phyloP scores from a whole-genome alignment of 2,329 filamentous ascomycete species.

The Cytospora paraplurivora region DNA sequence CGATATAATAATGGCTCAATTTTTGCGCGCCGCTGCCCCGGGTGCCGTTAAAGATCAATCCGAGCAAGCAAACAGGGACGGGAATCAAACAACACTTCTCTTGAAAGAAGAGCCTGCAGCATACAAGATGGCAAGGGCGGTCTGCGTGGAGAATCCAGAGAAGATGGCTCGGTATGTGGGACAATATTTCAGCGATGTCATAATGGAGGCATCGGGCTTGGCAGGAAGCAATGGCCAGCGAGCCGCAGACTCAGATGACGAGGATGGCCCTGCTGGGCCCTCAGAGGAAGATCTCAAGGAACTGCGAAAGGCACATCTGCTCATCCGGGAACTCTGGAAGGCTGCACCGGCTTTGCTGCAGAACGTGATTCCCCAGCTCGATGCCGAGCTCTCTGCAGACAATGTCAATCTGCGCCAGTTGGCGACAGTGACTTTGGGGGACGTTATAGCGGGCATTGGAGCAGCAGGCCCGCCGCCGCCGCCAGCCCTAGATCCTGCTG shows the following conservation, averaged over 20 bases:
- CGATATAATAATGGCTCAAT: slow-evolving; percentile 93
- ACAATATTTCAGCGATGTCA: slow-evolving; percentile 96
- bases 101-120: slow-evolving; percentile 87
- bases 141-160: slow-evolving; percentile 86
- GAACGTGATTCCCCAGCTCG: slow-evolving; percentile 91
- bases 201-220: slow-evolving; percentile 78
- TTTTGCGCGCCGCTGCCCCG: slow-evolving; percentile 80
- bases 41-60: slow-evolving; percentile 62
- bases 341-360: slow-evolving; percentile 85
- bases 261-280: slow-evolving; percentile 61
- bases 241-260: slow-evolving; percentile 65
- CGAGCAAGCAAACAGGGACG: slow-evolving; percentile 60
- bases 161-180: slow-evolving; percentile 95
- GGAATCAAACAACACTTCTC: slow-evolving; percentile 80
- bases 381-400: slow-evolving; percentile 88
- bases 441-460: slow-evolving; percentile 92
- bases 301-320: slow-evolving; percentile 82
- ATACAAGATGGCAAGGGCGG: slow-evolving; percentile 94
- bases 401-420: slow-evolving; percentile 83
- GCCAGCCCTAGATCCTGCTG: slow-evolving; percentile 73
- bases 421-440: slow-evolving; percentile 90
- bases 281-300: slow-evolving; percentile 85
- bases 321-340: slow-evolving; percentile 92
- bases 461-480: slow-evolving; percentile 81
- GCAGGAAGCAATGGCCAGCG: slow-evolving; percentile 59